A percentile compares a stretch with the other conserved stretches of the same genome.
Conservation (phyloP, 345 rosid genomes). For the Mangifera indica region DNA sequence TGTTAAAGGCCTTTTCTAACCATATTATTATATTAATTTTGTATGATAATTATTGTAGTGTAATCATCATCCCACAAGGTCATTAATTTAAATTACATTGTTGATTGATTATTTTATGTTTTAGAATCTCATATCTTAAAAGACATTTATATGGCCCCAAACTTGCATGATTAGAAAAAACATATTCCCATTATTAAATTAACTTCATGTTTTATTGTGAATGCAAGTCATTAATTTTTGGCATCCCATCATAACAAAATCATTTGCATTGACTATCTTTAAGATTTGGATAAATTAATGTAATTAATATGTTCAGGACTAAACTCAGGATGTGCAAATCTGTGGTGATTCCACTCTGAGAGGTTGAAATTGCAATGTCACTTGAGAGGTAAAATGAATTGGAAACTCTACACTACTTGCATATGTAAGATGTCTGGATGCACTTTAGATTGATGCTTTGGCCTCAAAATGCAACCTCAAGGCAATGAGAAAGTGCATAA, state of each 20-base stretch:
- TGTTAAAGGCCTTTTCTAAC: slow-evolving; percentile 10
- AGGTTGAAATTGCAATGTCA: neutral
- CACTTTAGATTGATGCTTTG: neutral
- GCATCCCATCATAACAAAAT: neutral
- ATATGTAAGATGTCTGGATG: neutral
- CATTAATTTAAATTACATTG: neutral
- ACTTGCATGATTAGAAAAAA: neutral
- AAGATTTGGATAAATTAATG: neutral
- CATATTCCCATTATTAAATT: too few relatives aligned
- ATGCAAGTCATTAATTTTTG: neutral
- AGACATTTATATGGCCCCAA: neutral
- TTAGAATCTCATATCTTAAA: neutral
- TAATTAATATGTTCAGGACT: neutral
- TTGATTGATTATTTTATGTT: neutral
- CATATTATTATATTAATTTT: neutral
- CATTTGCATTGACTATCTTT: neutral
- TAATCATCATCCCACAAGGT: neutral
- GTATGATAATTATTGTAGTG: slow-evolving; percentile 2
- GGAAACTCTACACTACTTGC: neutral
- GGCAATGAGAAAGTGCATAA: neutral
- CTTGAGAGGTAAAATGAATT: neutral
- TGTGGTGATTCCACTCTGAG: neutral
- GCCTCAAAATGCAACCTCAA: neutral
- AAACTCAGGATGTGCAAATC: neutral
- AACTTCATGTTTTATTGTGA: neutral